These are phyloP conservation scores for Mixia osmundae DNA, from an alignment of 1,284 basidiomycete genomes.

Conservation along the genomic window DNA sequence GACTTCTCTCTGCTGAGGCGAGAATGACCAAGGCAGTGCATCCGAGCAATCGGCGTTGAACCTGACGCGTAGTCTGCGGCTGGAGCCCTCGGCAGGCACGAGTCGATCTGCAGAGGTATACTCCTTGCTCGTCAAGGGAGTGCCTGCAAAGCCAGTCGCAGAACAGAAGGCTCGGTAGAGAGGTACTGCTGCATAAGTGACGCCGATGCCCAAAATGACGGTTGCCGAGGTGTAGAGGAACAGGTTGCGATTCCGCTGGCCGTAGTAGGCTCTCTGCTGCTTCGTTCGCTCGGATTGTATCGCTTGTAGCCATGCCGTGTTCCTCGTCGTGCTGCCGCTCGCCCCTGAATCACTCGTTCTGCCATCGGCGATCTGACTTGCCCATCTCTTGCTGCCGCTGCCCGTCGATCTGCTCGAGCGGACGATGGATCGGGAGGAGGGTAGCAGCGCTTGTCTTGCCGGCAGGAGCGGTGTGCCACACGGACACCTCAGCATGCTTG, in stretches of 20 bases:
- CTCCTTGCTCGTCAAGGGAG: constrained; percentile 42
- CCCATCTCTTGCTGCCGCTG: no score
- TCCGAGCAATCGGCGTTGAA: constrained; percentile 86
- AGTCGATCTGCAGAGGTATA: constrained; percentile 25
- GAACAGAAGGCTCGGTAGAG: constrained; percentile 94
- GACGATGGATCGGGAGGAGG: no score
- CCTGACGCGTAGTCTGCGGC: constrained; percentile 50
- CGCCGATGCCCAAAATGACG: constrained; percentile 53
- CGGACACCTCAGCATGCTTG: no score
- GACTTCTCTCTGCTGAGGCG: constrained; percentile 71
- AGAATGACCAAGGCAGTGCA: constrained; percentile 77
- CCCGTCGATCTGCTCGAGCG: no score
- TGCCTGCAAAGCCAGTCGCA: constrained; percentile 88
- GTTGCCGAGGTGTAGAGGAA: constrained; percentile 16
- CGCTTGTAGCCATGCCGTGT: no score
- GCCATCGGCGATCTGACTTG: no score
- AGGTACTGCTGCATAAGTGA: constrained; percentile 88
- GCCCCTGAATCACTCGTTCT: no score
- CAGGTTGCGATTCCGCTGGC: constrained; percentile 5
- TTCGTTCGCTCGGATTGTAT: no score
- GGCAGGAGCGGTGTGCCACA: no score
- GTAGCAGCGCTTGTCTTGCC: no score
- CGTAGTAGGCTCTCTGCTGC: no score
- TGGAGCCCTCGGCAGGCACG: constrained; percentile 37
- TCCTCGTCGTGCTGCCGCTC: no score